Evolutionary conservation across 768 basidiomycete species (phyloP).

Genomic region (Tricholoma sp.): DNA sequence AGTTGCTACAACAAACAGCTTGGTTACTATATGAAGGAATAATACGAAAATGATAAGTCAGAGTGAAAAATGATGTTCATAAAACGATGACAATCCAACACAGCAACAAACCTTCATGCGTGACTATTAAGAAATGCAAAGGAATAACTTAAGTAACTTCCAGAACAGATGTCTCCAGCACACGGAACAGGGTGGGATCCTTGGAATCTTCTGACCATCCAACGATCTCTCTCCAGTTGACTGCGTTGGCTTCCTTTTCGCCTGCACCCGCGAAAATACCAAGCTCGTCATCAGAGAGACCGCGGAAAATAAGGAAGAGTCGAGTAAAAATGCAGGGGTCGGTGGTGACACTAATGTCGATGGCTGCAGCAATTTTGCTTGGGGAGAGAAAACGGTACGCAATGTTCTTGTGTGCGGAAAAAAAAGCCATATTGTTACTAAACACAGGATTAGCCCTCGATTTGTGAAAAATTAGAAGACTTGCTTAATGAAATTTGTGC

Average conservation of each 20-base stretch:
- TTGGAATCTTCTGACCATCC: conserved; percentile 81
- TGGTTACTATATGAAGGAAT: not conserved
- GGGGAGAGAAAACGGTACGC: conserved; percentile 87
- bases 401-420: conserved; percentile 77
- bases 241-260: conserved; percentile 79
- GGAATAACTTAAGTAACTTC: conserved; percentile 47
- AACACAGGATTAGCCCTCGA: not conserved
- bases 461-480: conserved; percentile 15
- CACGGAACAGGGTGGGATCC: conserved; percentile 67
- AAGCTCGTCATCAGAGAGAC: conserved; percentile 75
- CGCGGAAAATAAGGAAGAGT: conserved; percentile 83
- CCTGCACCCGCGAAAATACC: conserved; percentile 71
- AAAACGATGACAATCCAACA: not conserved
- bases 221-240: conserved; percentile 78
- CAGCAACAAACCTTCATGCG: conserved; percentile 1
- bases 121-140: not conserved
- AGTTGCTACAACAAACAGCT: not conserved
- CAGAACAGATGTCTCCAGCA: conserved; percentile 74
- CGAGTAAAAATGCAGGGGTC: conserved; percentile 81
- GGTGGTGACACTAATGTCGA: conserved; percentile 79
- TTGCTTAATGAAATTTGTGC: conserved; percentile 79
- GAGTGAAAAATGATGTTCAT: conserved; percentile 5
- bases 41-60: conserved; percentile 8
- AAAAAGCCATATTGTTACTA: conserved; percentile 74
- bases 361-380: conserved; percentile 74